Evolutionary conservation across 306 rosid species (phyloP).

Genomic region (Quercus bicolor): DNA sequence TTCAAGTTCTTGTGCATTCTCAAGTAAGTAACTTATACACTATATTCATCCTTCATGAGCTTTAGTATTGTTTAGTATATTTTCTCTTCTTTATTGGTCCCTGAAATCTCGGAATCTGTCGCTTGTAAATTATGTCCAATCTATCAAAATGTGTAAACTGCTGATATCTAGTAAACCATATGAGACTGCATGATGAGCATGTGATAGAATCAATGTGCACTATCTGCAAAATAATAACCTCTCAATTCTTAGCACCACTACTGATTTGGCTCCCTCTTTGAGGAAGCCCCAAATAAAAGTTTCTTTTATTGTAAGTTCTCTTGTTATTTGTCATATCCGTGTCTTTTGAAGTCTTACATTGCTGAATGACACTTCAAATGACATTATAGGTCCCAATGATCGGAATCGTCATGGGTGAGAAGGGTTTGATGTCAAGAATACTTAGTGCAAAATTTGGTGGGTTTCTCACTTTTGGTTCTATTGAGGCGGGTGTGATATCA

Average conservation of each 20-base stretch:
- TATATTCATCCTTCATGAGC: not conserved
- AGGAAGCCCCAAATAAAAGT: not conserved
- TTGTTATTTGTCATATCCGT: not conserved
- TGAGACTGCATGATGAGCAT: not conserved
- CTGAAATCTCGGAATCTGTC: not conserved
- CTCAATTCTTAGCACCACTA: not conserved
- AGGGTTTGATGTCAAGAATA: constrained; percentile 54
- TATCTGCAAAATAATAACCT: not conserved
- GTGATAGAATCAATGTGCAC: not conserved
- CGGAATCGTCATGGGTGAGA: constrained; percentile 70
- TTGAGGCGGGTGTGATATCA: constrained; percentile 44
- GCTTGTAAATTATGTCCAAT: not conserved
- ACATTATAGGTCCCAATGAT: constrained; percentile 54
- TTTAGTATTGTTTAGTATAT: not conserved
- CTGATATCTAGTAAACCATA: not conserved
- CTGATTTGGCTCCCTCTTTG: not conserved
- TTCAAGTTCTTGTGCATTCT: constrained; percentile 55
- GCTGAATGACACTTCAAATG: constrained; percentile 6
- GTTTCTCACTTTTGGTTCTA: constrained; percentile 58
- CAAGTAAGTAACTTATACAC: constrained; percentile 36
- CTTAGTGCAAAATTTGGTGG: constrained; percentile 68
- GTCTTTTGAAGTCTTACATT: not conserved
- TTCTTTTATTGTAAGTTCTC: not conserved
- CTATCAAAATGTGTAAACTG: not conserved
- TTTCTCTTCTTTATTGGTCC: not conserved